Base-by-base conservation (phyloP, 768 basidiomycete genomes). In the Gloeophyllum trabeum region DNA sequence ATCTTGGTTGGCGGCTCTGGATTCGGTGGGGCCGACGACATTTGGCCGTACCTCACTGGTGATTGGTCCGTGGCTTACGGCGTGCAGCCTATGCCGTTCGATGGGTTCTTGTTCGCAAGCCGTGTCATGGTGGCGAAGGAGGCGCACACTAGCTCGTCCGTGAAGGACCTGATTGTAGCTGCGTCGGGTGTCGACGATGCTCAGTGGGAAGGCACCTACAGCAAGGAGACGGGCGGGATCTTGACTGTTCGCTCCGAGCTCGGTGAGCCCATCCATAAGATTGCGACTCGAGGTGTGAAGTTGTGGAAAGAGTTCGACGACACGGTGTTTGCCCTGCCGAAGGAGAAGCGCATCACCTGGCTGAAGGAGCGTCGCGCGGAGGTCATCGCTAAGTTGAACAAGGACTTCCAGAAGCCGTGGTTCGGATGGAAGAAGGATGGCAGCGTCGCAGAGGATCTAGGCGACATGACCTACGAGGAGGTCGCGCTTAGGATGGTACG, bases 111-210 rank as follows among this genome's bases (percentile, higher is more conserved):
- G 35, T 96, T 93, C 52, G 96, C 87, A 4, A 87, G 84, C 54
- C 85, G 96, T 42, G 91, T 98, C 58, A 98, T 99, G 94, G 91
- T 97, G 24, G 94, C 96, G 39, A 92, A 91, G 64, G 96, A 99
- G 62, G 91, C 94, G 3, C 94, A 98, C 61, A 98, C 96, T 0
- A 86, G 81, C 51, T 71, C 88, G 2, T 81, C 82, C 5, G 93
- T 99, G 61, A 99, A 98, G 71, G 88, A 98, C 61, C 73, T 99
- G 47, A 98, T 99, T 48, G 83, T 97, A 44, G 86, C 83, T 35
- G 92, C 94, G 2, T 55, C 83, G n/a, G 96, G 96, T 62, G 92
- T 97, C 28, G 73, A 76, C 24, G 92, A 98, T 54, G 73, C 67
- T 40, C 69, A 82, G 43, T 98, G 93, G 91, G 94, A 98, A 58